Percentiles rank a stretch among this genome's conserved stretches.
Evolutionary conservation across 1,139 yeast species (phyloP).

Genomic region (Zygosaccharomyces sapae): DNA sequence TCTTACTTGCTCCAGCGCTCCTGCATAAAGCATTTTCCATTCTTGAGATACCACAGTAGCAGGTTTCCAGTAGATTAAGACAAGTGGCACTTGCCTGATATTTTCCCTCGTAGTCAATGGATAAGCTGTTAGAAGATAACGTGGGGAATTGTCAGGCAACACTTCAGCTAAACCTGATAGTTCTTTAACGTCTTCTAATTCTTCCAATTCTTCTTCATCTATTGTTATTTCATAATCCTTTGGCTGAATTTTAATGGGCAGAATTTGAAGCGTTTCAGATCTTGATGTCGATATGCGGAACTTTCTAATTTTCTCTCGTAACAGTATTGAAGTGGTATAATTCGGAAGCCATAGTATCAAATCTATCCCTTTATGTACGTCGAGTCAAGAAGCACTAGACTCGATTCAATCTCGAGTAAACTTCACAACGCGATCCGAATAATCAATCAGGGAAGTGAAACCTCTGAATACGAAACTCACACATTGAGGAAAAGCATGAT

Average conservation of each 20-base stretch:
- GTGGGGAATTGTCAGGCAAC: conserved; percentile 76
- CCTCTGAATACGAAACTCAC: no score
- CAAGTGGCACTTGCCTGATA: conserved; percentile 66
- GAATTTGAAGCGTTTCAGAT: conserved; percentile 58
- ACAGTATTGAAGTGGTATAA: conserved; percentile 64
- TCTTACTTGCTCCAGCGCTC: conserved; percentile 75
- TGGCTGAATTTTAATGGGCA: conserved; percentile 46
- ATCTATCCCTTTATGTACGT: background rate
- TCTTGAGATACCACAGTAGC: conserved; percentile 71
- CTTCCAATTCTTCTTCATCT: conserved; percentile 43
- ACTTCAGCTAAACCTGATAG: conserved; percentile 65
- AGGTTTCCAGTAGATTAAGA: conserved; percentile 80
- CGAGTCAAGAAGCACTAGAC: background rate
- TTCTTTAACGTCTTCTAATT: conserved; percentile 36
- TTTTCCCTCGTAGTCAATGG: conserved; percentile 71
- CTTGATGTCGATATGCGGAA: conserved; percentile 71
- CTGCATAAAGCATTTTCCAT: conserved; percentile 81
- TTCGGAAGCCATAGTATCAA: conserved; percentile 21
- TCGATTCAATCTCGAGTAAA: background rate
- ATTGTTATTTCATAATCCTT: conserved; percentile 52
- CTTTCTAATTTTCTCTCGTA: conserved; percentile 61
- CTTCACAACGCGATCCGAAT: background rate
- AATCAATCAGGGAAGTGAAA: background rate
- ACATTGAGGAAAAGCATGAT: background rate
- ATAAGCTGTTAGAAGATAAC: conserved; percentile 73